Base-by-base conservation (phyloP, 1,284 basidiomycete genomes). In the Trichosporon sp. region DNA sequence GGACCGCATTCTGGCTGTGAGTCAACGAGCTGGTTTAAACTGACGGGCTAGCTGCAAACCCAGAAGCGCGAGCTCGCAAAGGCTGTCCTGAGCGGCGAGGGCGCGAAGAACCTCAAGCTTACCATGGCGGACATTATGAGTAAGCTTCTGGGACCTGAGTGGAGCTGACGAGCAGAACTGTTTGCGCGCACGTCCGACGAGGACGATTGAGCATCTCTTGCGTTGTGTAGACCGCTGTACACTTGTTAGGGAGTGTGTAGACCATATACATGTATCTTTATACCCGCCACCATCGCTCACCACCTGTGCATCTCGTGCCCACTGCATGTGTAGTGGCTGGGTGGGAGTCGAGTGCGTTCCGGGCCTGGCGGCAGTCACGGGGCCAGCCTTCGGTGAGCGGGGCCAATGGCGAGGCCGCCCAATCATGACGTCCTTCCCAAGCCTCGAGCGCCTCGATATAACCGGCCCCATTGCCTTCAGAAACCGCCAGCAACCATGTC, bases 41-140 rank as follows among this genome's bases (percentile, higher is more conserved):
- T 62, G 76, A 80, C 70, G 27, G 85, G 94, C 8, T 68, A 89
- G 87, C 87, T 97, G 3, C 94, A 97, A 81, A 89, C 92, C 38
- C 89, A 90, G 82, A 98, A 98, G 84, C 88, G 95, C 9, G 89
- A 89, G 64, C 86, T 98, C 1, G 89, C 95, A 0, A 86, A 87
- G 32, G 93, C 94, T 0, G 93, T 94, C 0, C 84, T 98, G 58
- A 91, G 92, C 42, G 96, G 95, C 23, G 90, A 93, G 81, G 92
- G 90, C 83, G 85, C 92, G 78, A 92, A 91, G 87, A 90, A 91
- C 77, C 89, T 90, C 86, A 90, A 89, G 71, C 88, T 96, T n/a
- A 89, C 90, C 9, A 85, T 93, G 83, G 89, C 92, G 34, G 93
- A 96, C 69, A 86, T 96, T 71, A 87, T 95, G 82, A 89, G 82